Evolutionary conservation across 805 yeast species (phyloP).

Genomic region (Hemisphaericaspora nanyangensis): DNA sequence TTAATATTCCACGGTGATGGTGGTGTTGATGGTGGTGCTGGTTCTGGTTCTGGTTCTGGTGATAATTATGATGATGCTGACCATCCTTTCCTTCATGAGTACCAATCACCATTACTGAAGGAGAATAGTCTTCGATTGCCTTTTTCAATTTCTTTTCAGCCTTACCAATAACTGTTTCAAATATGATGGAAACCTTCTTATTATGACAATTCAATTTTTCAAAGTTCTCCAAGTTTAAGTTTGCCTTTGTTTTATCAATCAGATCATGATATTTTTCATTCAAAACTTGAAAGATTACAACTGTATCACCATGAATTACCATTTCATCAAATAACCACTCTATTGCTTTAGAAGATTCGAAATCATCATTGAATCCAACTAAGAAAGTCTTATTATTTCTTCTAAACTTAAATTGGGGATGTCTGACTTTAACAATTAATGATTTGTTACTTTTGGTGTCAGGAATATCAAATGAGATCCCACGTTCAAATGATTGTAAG

Average conservation of each 20-base stretch:
- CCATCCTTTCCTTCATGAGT: constrained; percentile 30
- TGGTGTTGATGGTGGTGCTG: constrained; percentile 39
- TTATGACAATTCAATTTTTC: constrained; percentile 31
- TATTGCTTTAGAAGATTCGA: constrained; percentile 36
- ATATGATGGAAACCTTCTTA: constrained; percentile 36
- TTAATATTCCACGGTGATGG: constrained; percentile 39
- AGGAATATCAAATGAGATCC: constrained; percentile 40
- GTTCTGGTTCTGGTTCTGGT: constrained; percentile 36
- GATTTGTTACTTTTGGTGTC: constrained; percentile 29
- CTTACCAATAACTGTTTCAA: constrained; percentile 39
- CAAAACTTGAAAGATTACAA: constrained; percentile 38
- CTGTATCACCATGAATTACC: constrained; percentile 41
- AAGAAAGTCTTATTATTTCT: constrained; percentile 42
- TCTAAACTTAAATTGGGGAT: constrained; percentile 40
- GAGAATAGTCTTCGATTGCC: constrained; percentile 40
- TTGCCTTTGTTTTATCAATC: constrained; percentile 29
- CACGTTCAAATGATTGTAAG: constrained; percentile 28
- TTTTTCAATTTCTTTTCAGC: constrained; percentile 35
- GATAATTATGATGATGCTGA: constrained; percentile 8
- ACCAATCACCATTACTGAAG: constrained; percentile 45
- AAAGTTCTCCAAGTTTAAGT: constrained; percentile 24
- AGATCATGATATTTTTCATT: constrained; percentile 27
- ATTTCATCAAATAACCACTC: constrained; percentile 44
- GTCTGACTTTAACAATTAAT: constrained; percentile 38
- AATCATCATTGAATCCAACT: constrained; percentile 36